Conservation (phyloP, 345 rosid genomes). For the Bruguiera sexangula region DNA sequence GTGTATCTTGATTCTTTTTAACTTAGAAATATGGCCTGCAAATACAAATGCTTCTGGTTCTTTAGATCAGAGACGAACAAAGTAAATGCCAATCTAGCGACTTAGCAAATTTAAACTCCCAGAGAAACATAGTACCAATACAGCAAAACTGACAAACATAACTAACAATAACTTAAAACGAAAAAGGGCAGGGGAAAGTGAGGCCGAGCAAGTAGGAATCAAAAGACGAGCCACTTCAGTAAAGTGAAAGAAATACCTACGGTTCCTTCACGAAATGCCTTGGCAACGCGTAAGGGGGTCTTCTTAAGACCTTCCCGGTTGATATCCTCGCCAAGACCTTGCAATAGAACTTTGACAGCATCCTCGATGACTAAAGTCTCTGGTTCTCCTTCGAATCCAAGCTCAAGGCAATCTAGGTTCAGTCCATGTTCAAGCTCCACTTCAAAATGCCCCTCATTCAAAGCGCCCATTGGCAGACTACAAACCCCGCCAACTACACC, state of each 20-base stretch:
- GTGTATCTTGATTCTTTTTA: not conserved
- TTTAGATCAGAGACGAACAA: too few species aligned
- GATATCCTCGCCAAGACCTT: constrained; percentile 77
- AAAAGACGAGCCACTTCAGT: not conserved
- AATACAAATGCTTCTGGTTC: too few species aligned
- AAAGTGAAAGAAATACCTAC: constrained; percentile 42
- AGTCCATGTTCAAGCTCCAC: constrained; percentile 55
- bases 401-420: constrained; percentile 39
- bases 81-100: too few species aligned
- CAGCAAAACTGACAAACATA: too few species aligned
- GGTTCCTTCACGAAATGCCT: constrained; percentile 81
- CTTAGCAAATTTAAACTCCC: too few species aligned
- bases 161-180: too few species aligned
- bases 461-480: constrained; percentile 63
- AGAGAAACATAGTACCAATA: too few species aligned
- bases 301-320: constrained; percentile 80
- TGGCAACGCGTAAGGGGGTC: constrained; percentile 95
- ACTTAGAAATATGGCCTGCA: too few species aligned
- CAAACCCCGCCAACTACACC: constrained; percentile 17
- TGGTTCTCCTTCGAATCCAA: constrained; percentile 50
- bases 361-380: constrained; percentile 68
- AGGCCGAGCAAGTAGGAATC: not conserved
- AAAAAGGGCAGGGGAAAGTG: too few species aligned
- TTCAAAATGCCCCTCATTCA: constrained; percentile 61
- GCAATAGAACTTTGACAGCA: constrained; percentile 76